These are phyloP conservation scores for Boehmeria nivea DNA, from an alignment of 306 rosid species.

Conservation along the genomic window DNA sequence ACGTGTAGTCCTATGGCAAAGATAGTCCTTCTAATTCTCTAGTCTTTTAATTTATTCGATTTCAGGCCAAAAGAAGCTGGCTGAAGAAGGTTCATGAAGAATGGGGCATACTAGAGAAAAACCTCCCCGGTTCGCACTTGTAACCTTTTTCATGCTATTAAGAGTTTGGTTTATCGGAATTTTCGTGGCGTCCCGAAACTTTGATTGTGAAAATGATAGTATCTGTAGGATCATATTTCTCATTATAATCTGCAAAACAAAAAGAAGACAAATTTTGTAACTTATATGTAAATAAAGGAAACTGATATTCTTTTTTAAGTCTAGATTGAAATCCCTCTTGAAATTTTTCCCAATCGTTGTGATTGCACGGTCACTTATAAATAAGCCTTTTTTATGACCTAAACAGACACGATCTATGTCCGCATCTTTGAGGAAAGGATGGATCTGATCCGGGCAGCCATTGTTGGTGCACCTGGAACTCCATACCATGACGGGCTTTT, in stretches of 20 bases:
- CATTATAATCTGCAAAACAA: not conserved
- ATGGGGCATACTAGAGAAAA: constrained; percentile 80
- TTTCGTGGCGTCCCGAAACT: no score
- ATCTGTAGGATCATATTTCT: not conserved
- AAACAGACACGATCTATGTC: constrained; percentile 75
- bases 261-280: no score
- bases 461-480: constrained; percentile 91
- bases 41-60: constrained; percentile 14
- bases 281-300: no score
- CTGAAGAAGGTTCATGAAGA: constrained; percentile 84
- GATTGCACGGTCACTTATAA: constrained; percentile 14
- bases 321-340: no score
- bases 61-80: constrained; percentile 68
- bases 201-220: no score
- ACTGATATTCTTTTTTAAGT: no score
- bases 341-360: not conserved
- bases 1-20: not conserved
- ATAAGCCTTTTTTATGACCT: constrained; percentile 1
- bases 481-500: constrained; percentile 94
- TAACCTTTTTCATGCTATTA: not conserved
- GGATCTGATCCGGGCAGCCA: constrained; percentile 82
- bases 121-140: constrained; percentile 70
- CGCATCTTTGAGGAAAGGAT: constrained; percentile 84
- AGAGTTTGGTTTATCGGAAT: no score
- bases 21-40: constrained; percentile 13